Conservation (phyloP, 2,329 filamentous ascomycete genomes). For the Magnaporthiopsis poae region DNA sequence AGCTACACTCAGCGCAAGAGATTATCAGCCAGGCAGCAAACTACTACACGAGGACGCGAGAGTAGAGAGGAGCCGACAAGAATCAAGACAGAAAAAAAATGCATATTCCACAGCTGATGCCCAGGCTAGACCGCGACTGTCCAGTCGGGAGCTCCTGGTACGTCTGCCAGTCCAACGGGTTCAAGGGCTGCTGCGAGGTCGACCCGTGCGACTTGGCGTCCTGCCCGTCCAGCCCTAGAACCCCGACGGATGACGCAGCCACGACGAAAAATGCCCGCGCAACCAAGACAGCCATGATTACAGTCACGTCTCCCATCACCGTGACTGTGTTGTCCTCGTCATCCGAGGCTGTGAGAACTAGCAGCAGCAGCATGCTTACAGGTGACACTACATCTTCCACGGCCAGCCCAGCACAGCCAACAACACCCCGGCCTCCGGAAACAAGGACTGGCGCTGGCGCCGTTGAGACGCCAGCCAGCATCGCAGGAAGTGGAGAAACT, state of each 20-base stretch:
- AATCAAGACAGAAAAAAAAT: conserved; percentile 2
- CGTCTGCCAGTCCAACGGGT: conserved; percentile 26
- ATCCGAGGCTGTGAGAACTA: neutral
- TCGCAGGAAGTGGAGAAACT: neutral
- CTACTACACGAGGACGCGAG: neutral
- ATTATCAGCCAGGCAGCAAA: neutral
- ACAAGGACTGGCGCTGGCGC: too few species aligned
- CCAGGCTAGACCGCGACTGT: conserved; percentile 17
- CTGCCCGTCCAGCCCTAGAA: conserved; percentile 20
- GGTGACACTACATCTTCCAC: neutral
- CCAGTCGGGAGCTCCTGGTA: conserved; percentile 25
- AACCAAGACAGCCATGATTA: neutral
- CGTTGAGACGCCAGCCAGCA: neutral
- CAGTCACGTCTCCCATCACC: neutral
- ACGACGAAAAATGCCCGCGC: neutral
- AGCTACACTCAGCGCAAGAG: neutral
- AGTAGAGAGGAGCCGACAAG: neutral
- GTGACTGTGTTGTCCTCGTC: neutral
- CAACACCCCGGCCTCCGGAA: neutral
- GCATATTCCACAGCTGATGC: conserved; percentile 4
- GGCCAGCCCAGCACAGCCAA: neutral
- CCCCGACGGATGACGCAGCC: neutral
- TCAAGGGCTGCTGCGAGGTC: conserved; percentile 35
- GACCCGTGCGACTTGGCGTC: conserved; percentile 29
- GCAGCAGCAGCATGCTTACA: neutral